Evolutionary conservation across 352 stramenopile species (phyloP), one percentile per base, ranked within the genome.

Genomic region (Pythium phragmitis): DNA sequence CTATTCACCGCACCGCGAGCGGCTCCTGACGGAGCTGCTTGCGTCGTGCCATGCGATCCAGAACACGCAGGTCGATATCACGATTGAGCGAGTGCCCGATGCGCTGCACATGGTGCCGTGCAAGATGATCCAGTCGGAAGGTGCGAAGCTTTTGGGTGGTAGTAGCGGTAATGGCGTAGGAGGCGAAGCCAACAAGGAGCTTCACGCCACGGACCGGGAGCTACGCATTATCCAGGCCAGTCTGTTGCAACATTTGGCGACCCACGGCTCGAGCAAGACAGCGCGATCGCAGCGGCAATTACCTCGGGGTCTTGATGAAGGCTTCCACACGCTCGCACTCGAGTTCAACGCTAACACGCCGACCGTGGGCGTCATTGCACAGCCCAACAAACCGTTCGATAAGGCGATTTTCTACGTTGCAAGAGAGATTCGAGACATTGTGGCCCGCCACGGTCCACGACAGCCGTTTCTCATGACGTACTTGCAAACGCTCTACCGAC

Each of bases 331-430:
- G 21, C 59, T 95, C 45, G 78, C 85, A 17, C 45, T 89, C 16
- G 87, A 95, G 52, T 67, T 93, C 37, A 95, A 95, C 43, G 78
- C 75, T 41, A 95, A 95, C 54, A 91, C 85, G 2, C 69, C 85
- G 19, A 88, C 84, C 16, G 65, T 73, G 11, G 87, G 87, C n/a
- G 77, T 92, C 36, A 82, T 88, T 52, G 68, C 77, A 4, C 83
- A 92, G 50, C 81, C 81, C 0, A 92, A 81, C 59, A 92, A 94
- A 49, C 81, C 82, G 23, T 94, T 85, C 46, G 85, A 94, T 28
- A 91, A 87, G 55, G 85, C 77, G 5, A 28, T 81, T 17, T 92
- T 80, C 46, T 73, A 87, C 7, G 63, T 92, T 21, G 80, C 81
- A 21, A 73, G 81, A 37, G 85, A 94, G 62, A 79, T 94, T 17